Percentiles rank a stretch among this genome's conserved stretches.
Evolutionary conservation across 2,329 filamentous ascomycete species (phyloP).

Genomic region (Fusarium sp.): DNA sequence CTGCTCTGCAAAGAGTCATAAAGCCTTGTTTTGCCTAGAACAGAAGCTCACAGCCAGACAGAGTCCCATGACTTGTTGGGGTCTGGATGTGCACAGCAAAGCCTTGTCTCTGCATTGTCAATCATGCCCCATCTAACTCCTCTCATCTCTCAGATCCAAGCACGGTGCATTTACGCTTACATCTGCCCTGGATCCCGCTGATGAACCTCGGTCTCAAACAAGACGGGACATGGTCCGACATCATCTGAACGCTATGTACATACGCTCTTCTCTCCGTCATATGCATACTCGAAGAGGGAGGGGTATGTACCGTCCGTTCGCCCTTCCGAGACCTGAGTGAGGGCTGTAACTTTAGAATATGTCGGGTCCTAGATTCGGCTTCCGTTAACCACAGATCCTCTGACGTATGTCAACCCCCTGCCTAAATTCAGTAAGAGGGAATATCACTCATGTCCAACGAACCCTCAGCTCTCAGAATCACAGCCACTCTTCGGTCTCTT

Average conservation of each 20-base stretch:
- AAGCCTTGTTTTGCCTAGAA: not conserved
- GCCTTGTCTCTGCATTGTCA: slow-evolving; percentile 31
- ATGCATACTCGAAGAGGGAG: slow-evolving; percentile 15
- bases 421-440: slow-evolving; percentile 14
- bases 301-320: slow-evolving; percentile 28
- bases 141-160: slow-evolving; percentile 29
- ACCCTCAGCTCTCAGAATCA: slow-evolving; percentile 28
- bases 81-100: slow-evolving; percentile 21
- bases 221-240: slow-evolving; percentile 13
- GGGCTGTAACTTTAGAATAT: slow-evolving; percentile 9
- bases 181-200: slow-evolving; percentile 20
- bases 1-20: not conserved
- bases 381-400: slow-evolving; percentile 28
- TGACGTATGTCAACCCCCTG: slow-evolving; percentile 24
- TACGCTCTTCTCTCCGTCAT: slow-evolving; percentile 20
- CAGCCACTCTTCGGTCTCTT: slow-evolving; percentile 39
- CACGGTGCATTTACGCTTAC: slow-evolving; percentile 1
- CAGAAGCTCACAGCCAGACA: not conserved
- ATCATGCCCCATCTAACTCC: slow-evolving; percentile 28
- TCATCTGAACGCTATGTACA: slow-evolving; percentile 24
- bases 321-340: slow-evolving; percentile 19
- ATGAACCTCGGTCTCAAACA: slow-evolving; percentile 37
- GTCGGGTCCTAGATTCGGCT: slow-evolving; percentile 37
- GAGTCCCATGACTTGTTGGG: slow-evolving; percentile 26
- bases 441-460: not conserved